Percentiles rank a stretch among this genome's conserved stretches.
Conservation (phyloP, 768 basidiomycete species). For the Leccinum obscurum region DNA sequence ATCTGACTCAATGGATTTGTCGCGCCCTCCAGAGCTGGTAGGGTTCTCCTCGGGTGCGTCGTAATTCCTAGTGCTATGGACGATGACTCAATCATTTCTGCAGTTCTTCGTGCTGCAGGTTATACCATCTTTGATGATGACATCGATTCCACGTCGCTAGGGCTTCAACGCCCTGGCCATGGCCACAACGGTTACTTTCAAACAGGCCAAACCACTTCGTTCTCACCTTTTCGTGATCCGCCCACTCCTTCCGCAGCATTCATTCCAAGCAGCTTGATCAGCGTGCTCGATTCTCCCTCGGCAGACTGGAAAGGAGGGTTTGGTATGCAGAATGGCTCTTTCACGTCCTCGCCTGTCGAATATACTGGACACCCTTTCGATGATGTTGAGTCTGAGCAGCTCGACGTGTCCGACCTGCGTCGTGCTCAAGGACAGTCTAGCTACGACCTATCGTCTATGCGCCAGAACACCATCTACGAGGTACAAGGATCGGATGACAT, state of each 20-base stretch:
- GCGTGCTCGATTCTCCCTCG: slow-evolving; percentile 50
- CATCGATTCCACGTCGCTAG: slow-evolving; percentile 22
- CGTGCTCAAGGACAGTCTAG: slow-evolving; percentile 17
- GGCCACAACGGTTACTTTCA: slow-evolving; percentile 16
- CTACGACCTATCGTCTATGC: slow-evolving; percentile 27
- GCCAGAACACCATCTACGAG: slow-evolving; percentile 36
- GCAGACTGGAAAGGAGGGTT: slow-evolving; percentile 48
- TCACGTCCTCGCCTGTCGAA: slow-evolving; percentile 45
- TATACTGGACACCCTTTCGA: slow-evolving; percentile 32
- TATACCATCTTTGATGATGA: slow-evolving; percentile 45
- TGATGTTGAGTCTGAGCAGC: slow-evolving; percentile 36
- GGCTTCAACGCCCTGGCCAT: slow-evolving; percentile 12
- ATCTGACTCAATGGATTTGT: slow-evolving; percentile 16
- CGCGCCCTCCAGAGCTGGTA: slow-evolving; percentile 29
- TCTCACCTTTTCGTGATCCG: slow-evolving; percentile 56
- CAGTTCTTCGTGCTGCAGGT: slow-evolving; percentile 35
- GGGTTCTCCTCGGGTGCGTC: slow-evolving; percentile 34
- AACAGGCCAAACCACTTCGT: slow-evolving; percentile 31
- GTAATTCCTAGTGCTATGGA: slow-evolving; percentile 21
- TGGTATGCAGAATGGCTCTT: slow-evolving; percentile 17
- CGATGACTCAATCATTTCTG: slow-evolving; percentile 11
- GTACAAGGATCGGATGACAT: slow-evolving; percentile 19
- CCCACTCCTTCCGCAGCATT: slow-evolving; percentile 44
- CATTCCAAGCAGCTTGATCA: slow-evolving; percentile 55
- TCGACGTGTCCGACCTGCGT: slow-evolving; percentile 50